Percentiles rank a stretch among this genome's conserved stretches.
Conservation (phyloP, 768 basidiomycete species). For the Termitomyces sp. region DNA sequence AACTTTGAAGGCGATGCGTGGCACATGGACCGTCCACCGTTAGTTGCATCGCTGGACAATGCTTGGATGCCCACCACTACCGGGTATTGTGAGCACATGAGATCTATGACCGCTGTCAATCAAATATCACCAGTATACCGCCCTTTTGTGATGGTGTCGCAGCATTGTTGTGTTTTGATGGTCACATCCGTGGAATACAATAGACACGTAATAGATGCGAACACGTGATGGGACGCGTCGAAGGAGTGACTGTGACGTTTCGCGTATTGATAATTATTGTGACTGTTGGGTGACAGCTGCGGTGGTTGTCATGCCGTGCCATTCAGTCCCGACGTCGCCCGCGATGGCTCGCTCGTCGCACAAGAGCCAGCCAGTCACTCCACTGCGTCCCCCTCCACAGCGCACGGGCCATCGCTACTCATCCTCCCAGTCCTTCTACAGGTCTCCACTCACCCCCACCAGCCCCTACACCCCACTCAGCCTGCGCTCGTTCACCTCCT, state of each 20-base stretch:
- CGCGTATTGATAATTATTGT: slow-evolving; percentile 7
- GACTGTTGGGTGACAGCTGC: slow-evolving; percentile 8
- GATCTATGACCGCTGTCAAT: not conserved
- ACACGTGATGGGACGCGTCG: slow-evolving; percentile 15
- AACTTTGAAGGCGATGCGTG: no score
- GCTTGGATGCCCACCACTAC: no score
- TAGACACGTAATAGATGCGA: slow-evolving; percentile 5
- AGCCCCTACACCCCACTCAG: slow-evolving; percentile 71
- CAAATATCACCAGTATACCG: not conserved
- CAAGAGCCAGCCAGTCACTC: slow-evolving; percentile 51
- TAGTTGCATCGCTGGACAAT: no score
- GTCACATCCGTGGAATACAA: not conserved
- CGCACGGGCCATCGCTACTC: slow-evolving; percentile 41
- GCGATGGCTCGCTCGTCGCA: slow-evolving; percentile 32
- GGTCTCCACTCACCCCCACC: slow-evolving; percentile 57
- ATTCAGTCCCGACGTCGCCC: slow-evolving; percentile 42
- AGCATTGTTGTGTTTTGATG: not conserved
- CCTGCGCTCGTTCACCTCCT: slow-evolving; percentile 53
- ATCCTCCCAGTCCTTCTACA: slow-evolving; percentile 35
- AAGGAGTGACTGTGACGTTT: slow-evolving; percentile 14
- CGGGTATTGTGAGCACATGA: not conserved
- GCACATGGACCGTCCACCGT: no score
- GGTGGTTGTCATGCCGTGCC: slow-evolving; percentile 19
- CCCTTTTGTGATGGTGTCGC: not conserved
- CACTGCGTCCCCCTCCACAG: slow-evolving; percentile 46